Percentiles rank a stretch among this genome's conserved stretches.
These are phyloP conservation scores for Fusarium compactum DNA, from an alignment of 2,329 filamentous ascomycete genomes.

Conservation along the genomic window DNA sequence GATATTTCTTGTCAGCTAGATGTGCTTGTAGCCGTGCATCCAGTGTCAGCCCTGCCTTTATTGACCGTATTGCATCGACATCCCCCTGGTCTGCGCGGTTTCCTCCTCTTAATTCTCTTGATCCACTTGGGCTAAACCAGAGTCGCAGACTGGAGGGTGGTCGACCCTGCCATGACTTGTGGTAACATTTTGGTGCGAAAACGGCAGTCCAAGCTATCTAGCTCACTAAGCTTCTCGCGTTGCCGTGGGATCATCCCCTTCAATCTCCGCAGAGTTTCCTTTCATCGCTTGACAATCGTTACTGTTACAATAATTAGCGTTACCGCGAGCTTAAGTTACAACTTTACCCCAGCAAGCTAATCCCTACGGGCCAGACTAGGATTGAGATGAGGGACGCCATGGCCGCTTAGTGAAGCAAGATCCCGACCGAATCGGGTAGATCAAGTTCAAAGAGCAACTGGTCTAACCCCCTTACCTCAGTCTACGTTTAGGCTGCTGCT, in stretches of 20 bases:
- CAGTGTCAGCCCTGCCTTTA: constrained; percentile 47
- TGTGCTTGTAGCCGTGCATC: constrained; percentile 46
- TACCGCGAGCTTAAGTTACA: constrained; percentile 23
- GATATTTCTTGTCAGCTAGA: constrained; percentile 42
- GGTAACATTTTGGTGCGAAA: constrained; percentile 40
- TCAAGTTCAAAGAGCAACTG: constrained; percentile 33
- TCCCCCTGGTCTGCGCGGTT: constrained; percentile 28
- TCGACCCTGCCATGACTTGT: constrained; percentile 18
- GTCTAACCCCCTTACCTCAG: constrained; percentile 21
- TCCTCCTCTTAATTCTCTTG: constrained; percentile 29
- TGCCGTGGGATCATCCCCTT: constrained; percentile 36
- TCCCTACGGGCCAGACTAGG: constrained; percentile 26
- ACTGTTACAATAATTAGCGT: constrained; percentile 51
- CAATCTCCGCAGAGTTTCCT: constrained; percentile 49
- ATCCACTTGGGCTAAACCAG: constrained; percentile 25
- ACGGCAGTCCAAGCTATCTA: constrained; percentile 39
- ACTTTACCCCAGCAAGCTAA: constrained; percentile 24
- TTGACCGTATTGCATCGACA: constrained; percentile 37
- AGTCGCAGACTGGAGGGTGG: constrained; percentile 38
- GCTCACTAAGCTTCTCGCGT: constrained; percentile 37
- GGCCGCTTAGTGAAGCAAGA: constrained; percentile 37
- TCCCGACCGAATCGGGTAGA: constrained; percentile 41
- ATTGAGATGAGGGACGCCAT: constrained; percentile 24
- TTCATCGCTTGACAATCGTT: constrained; percentile 78
- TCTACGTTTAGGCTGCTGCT: constrained; percentile 23